Evolutionary conservation across 257 asterid species (phyloP).

Genomic region (Solanum okadae): DNA sequence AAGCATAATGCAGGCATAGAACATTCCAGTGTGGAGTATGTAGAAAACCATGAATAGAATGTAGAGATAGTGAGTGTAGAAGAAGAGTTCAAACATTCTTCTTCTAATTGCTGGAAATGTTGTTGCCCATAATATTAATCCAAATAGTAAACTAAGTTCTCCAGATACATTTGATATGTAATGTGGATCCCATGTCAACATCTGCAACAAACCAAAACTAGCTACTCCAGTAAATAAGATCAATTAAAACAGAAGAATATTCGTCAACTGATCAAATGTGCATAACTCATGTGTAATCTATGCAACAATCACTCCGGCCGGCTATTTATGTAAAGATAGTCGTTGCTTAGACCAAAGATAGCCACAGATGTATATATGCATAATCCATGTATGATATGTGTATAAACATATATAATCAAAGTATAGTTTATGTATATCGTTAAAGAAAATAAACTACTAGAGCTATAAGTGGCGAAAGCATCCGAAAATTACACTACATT

Average conservation of each 20-base stretch:
- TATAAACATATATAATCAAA: not conserved
- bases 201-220: slow-evolving; percentile 20
- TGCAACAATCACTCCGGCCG: not conserved
- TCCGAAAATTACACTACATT: not conserved
- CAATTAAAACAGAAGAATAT: not conserved
- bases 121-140: slow-evolving; percentile 62
- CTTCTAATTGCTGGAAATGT: slow-evolving; percentile 63
- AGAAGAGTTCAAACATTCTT: slow-evolving; percentile 70
- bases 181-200: slow-evolving; percentile 70
- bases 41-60: slow-evolving; percentile 67
- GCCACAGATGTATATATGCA: not conserved
- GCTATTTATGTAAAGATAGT: too few relatives aligned
- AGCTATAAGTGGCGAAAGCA: not conserved
- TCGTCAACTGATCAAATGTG: not conserved
- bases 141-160: slow-evolving; percentile 58
- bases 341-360: not conserved
- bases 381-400: not conserved
- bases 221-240: not conserved
- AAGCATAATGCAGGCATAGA: slow-evolving; percentile 82
- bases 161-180: slow-evolving; percentile 89
- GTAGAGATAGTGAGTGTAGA: slow-evolving; percentile 84
- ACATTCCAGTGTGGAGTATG: slow-evolving; percentile 71
- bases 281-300: not conserved
- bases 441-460: not conserved
- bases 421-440: not conserved